These are phyloP conservation scores for Pythium utonaiense DNA, from an alignment of 352 stramenopile species.

Conservation along the genomic window DNA sequence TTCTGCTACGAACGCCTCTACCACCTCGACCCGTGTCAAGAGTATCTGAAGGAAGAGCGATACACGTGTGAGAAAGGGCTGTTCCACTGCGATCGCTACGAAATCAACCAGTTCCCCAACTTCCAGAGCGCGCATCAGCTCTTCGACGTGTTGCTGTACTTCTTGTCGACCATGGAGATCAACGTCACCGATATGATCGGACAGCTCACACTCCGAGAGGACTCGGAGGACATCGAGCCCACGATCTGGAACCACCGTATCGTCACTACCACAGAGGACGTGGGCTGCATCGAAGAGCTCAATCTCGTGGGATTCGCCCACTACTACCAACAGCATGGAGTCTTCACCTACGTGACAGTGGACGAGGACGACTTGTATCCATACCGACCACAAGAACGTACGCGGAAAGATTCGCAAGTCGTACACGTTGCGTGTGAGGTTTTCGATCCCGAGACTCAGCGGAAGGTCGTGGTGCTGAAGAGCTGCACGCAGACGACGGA, in stretches of 20 bases:
- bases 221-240: slow-evolving; percentile 30
- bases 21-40: neutral
- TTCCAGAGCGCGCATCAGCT: slow-evolving; percentile 35
- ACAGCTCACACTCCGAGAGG: slow-evolving; percentile 42
- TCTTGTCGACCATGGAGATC: slow-evolving; percentile 45
- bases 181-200: slow-evolving; percentile 40
- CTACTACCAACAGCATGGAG: slow-evolving; percentile 26
- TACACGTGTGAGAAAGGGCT: neutral
- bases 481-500: neutral
- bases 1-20: neutral
- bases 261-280: slow-evolving; percentile 20
- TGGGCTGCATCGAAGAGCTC: slow-evolving; percentile 11
- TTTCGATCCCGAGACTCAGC: neutral
- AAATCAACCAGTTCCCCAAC: slow-evolving; percentile 32
- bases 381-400: slow-evolving; percentile 24
- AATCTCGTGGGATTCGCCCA: slow-evolving; percentile 19
- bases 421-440: slow-evolving; percentile 9
- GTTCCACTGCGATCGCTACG: slow-evolving; percentile 1
- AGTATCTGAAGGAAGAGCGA: slow-evolving; percentile 5
- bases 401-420: slow-evolving; percentile 22
- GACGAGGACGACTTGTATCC: slow-evolving; percentile 40
- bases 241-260: slow-evolving; percentile 38
- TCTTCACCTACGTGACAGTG: slow-evolving; percentile 30
- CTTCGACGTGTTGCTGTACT: slow-evolving; percentile 36
- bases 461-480: slow-evolving; percentile 6